A percentile compares a stretch with the other conserved stretches of the same genome.
These are phyloP conservation scores for Magnusiomyces tetraspermus DNA, from an alignment of 1,139 yeast genomes.

Conservation along the genomic window DNA sequence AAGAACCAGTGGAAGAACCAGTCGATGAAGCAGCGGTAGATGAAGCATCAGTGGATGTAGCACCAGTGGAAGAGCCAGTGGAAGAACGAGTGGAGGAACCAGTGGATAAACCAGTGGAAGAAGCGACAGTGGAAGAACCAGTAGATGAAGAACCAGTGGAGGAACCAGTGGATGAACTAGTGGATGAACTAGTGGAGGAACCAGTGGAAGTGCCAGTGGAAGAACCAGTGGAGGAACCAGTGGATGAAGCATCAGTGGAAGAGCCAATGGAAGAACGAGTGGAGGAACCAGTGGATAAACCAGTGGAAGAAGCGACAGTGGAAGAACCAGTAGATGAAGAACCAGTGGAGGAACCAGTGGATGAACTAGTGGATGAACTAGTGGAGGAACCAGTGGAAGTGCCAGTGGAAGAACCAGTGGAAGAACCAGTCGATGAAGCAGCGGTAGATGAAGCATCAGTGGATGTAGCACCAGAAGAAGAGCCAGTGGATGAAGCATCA, in stretches of 20 bases:
- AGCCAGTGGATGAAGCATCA: background rate
- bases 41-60: background rate
- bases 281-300: background rate
- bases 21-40: background rate
- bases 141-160: background rate
- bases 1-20: background rate
- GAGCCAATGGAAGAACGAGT: background rate
- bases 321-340: background rate
- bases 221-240: background rate
- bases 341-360: background rate
- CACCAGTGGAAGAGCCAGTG: background rate
- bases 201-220: background rate
- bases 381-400: background rate
- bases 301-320: too few relatives aligned
- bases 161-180: background rate
- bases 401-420: background rate
- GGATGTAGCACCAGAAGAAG: background rate
- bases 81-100: background rate
- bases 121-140: background rate
- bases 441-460: background rate
- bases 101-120: background rate
- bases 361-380: background rate
- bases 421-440: background rate
- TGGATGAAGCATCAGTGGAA: background rate
- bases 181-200: background rate